Evolutionary conservation across 2,329 filamentous ascomycete species (phyloP).

Genomic region (Colletotrichum viniferum): DNA sequence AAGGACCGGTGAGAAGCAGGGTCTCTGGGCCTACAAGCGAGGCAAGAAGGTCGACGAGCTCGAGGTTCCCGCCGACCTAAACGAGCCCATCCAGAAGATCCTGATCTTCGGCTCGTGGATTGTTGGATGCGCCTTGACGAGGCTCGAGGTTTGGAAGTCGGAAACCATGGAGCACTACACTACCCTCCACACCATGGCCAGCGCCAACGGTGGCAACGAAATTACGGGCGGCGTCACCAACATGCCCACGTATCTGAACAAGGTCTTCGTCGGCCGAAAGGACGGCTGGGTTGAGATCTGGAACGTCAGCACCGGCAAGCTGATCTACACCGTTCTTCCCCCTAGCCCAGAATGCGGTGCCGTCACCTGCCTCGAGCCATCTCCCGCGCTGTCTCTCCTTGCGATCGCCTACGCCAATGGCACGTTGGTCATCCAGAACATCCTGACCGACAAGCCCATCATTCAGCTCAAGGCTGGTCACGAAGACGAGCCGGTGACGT

Average conservation of each 20-base stretch:
- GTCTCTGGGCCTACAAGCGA: slow-evolving; percentile 90
- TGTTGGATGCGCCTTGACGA: slow-evolving; percentile 75
- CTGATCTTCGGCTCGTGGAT: slow-evolving; percentile 92
- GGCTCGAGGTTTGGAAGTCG: slow-evolving; percentile 90
- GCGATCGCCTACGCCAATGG: slow-evolving; percentile 88
- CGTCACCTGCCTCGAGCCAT: slow-evolving; percentile 86
- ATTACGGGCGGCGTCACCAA: slow-evolving; percentile 82
- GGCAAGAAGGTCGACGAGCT: slow-evolving; percentile 84
- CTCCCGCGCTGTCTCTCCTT: slow-evolving; percentile 82
- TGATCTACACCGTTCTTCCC: slow-evolving; percentile 88
- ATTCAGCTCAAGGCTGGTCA: slow-evolving; percentile 72
- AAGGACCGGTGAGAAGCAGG: slow-evolving; percentile 57
- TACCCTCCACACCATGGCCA: slow-evolving; percentile 68
- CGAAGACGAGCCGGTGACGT: slow-evolving; percentile 71
- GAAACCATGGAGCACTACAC: slow-evolving; percentile 88
- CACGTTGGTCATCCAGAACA: slow-evolving; percentile 78
- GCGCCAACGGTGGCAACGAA: slow-evolving; percentile 63
- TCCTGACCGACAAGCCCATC: slow-evolving; percentile 76
- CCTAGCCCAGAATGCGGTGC: slow-evolving; percentile 73
- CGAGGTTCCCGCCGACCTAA: slow-evolving; percentile 65
- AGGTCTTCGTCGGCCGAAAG: slow-evolving; percentile 85
- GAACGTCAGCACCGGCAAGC: slow-evolving; percentile 91
- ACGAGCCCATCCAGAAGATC: slow-evolving; percentile 77
- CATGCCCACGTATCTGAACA: slow-evolving; percentile 96
- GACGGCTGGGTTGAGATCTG: slow-evolving; percentile 96